Conservation (phyloP, 2,329 filamentous ascomycete species). For the Decorospora gaudefroyi region DNA sequence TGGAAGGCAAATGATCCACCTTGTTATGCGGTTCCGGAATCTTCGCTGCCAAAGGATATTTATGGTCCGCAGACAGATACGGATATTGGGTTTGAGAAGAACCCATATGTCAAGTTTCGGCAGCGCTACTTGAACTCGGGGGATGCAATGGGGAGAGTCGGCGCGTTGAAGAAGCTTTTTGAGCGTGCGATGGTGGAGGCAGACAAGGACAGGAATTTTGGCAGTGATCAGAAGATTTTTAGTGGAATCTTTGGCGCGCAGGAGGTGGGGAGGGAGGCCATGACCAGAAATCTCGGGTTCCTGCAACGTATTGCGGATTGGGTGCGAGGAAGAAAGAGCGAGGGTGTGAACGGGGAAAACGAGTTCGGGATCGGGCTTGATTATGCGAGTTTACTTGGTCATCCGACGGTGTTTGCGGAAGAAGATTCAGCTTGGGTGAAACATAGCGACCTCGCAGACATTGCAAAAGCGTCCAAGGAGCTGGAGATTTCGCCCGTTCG, state of each 20-base stretch:
- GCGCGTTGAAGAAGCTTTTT: slow-evolving; percentile 3
- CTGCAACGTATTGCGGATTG: background rate
- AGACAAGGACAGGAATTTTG: slow-evolving; percentile 1
- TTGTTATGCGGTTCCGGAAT: slow-evolving; percentile 1
- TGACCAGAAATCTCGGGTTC: background rate
- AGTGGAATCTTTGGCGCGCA: slow-evolving; percentile 4
- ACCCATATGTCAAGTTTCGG: slow-evolving; percentile 1
- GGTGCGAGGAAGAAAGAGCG: background rate
- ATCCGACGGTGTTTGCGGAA: slow-evolving; percentile 3
- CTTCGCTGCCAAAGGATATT: background rate
- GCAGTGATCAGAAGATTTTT: slow-evolving; percentile 4
- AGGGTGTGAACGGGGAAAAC: background rate
- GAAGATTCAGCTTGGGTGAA: slow-evolving; percentile 2
- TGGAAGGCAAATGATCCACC: slow-evolving; percentile 3
- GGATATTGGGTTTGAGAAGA: slow-evolving; percentile 3
- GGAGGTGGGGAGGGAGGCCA: background rate
- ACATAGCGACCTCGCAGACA: background rate
- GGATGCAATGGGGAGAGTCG: slow-evolving; percentile 3
- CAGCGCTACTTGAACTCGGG: slow-evolving; percentile 6
- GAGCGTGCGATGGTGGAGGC: slow-evolving; percentile 1
- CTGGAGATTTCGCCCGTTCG: background rate
- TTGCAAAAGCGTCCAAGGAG: background rate
- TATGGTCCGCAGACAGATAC: slow-evolving; percentile 1
- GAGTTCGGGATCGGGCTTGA: slow-evolving; percentile 3
- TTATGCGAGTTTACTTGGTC: slow-evolving; percentile 1